These are phyloP conservation scores for Lachnellula occidentalis DNA, from an alignment of 2,329 filamentous ascomycete genomes.

Conservation along the genomic window DNA sequence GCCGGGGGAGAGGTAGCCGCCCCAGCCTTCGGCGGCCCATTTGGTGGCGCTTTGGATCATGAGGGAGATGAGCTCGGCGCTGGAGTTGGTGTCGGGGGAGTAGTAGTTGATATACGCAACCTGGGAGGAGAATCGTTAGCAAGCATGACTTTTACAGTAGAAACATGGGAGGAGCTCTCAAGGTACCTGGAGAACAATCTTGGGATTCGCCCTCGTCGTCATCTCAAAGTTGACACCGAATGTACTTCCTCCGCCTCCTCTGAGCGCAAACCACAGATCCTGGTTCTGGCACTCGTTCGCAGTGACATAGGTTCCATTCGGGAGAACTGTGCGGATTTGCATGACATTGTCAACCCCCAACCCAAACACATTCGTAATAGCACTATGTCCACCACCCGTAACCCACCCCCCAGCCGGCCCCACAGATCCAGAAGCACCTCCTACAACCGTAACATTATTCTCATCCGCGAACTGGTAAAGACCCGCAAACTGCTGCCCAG, in stretches of 20 bases:
- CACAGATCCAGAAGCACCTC: constrained; percentile 49
- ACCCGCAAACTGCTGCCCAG: constrained; percentile 45
- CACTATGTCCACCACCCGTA: constrained; percentile 54
- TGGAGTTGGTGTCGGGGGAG: neutral
- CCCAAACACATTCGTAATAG: constrained; percentile 34
- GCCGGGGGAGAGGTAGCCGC: neutral
- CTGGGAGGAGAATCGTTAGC: neutral
- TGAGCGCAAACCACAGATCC: constrained; percentile 59
- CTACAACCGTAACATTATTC: constrained; percentile 44
- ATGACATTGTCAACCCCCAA: constrained; percentile 56
- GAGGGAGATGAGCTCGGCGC: neutral
- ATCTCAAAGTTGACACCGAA: constrained; percentile 33
- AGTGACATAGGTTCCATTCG: constrained; percentile 41
- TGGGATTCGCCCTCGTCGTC: neutral
- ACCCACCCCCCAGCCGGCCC: constrained; percentile 53
- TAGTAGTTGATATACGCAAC: neutral
- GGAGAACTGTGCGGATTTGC: constrained; percentile 49
- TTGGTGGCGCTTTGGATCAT: neutral
- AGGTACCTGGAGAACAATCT: neutral
- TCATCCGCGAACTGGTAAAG: constrained; percentile 40
- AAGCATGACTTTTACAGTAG: too few relatives aligned
- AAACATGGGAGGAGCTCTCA: neutral
- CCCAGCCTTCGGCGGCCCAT: neutral
- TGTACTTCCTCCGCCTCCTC: constrained; percentile 39
- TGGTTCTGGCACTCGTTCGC: constrained; percentile 46